phyloP scores from a whole-genome alignment of 2,329 filamentous ascomycete genomes.

The Chalaropsis ovoidea region DNA sequence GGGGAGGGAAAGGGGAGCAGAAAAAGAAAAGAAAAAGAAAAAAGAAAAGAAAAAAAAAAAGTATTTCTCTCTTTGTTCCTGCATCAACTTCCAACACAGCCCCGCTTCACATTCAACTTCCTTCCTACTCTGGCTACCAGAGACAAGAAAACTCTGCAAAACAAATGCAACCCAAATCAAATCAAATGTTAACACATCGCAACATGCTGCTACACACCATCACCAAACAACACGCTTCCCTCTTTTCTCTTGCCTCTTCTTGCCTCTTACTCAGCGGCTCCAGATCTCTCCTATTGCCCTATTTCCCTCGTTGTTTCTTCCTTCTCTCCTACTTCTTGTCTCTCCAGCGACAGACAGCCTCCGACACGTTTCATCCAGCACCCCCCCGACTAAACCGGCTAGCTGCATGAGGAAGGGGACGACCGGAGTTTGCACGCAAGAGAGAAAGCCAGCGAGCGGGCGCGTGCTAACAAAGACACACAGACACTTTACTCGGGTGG shows the following conservation, averaged over 20 bases:
- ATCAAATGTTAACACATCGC: neutral
- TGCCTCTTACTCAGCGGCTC: neutral
- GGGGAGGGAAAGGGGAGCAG: neutral
- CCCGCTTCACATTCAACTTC: neutral
- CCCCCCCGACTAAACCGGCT: neutral
- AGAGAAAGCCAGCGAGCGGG: neutral
- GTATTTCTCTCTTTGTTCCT: neutral
- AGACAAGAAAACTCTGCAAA: neutral
- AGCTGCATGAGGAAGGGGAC: neutral
- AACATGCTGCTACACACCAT: neutral
- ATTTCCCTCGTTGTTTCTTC: neutral
- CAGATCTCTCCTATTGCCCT: conserved; percentile 8
- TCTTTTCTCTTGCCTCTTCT: too few species aligned
- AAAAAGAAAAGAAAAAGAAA: neutral
- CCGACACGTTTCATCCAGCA: conserved; percentile 8
- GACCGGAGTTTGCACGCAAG: neutral
- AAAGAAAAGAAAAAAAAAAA: too few species aligned
- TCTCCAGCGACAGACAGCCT: conserved; percentile 5
- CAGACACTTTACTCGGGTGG: neutral
- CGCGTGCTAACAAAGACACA: neutral
- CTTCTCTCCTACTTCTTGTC: neutral
- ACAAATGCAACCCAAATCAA: neutral
- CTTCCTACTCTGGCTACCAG: neutral
- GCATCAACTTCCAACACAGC: neutral
- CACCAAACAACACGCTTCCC: neutral